Evolutionary conservation across 2,329 filamentous ascomycete genomes (phyloP), one percentile per base, ranked within the genome.

Genomic region (Penicillium sp.): DNA sequence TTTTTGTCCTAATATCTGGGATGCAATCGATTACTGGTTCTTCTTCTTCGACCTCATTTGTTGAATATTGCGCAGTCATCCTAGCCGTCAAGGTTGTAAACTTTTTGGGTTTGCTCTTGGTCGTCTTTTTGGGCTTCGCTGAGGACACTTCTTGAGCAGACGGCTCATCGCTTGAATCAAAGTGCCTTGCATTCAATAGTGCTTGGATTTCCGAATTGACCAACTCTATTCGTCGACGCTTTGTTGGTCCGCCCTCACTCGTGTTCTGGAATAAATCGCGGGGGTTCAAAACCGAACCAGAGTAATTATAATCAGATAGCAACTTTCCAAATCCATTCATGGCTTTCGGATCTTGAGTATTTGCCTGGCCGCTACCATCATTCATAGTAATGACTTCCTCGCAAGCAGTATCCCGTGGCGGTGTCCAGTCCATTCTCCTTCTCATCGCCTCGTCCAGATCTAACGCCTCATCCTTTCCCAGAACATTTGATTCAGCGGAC

Each of bases 71-170:
- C 11, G 89, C 86, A 1, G 86, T 93, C 10, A 90, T 89, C 46
- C 89, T 75, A 38, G 85, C 89, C 0, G 91, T 96, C 53, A 96
- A 86, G 0, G 90, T 95, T 38, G 84, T 84, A 0, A 85, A 74
- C 69, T 88, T 92, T 72, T 89, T 91, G 70, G 84, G 85, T 3
- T 80, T 74, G 5, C 78, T 76, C 60, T 84, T 87, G 19, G 59
- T 36, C 36, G 67, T 67, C 44, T 63, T 65, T 36, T 58, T 60
- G 7, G 52, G 4, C 18, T 58, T 55, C 8, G 53, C 29, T 3
- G 53, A 53, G 47, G 40, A 45, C 40, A 56, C 57, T n/a, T 50
- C 55, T 19, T 66, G 58, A 3, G 49, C 54, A n/a, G 51, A 46
- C 9, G 18, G 18, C n/a, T 59, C 58, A 4, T 54, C 57, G 13